Percentiles rank a stretch among this genome's conserved stretches.
These are phyloP conservation scores for Teratosphaeria gauchensis DNA, from an alignment of 2,329 filamentous ascomycete species.

Conservation along the genomic window DNA sequence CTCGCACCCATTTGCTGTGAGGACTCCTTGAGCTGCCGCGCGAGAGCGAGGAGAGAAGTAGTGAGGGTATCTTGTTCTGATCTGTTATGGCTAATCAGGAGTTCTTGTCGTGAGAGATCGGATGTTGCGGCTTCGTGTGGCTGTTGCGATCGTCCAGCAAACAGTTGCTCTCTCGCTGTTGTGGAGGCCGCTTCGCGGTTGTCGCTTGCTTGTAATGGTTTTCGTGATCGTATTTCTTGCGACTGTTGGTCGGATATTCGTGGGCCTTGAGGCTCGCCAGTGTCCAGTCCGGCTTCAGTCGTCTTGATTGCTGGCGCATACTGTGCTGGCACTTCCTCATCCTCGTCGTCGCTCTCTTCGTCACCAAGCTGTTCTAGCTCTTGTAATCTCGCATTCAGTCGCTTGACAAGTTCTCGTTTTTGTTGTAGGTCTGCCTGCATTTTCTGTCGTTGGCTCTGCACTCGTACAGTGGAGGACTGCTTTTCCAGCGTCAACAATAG, in stretches of 20 bases:
- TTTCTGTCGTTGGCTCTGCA: constrained; percentile 49
- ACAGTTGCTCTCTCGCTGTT: constrained; percentile 29
- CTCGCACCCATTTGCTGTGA: constrained; percentile 62
- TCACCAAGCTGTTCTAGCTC: constrained; percentile 54
- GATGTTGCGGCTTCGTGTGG: constrained; percentile 2
- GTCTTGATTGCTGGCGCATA: constrained; percentile 33
- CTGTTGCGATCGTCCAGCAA: constrained; percentile 20
- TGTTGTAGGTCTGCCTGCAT: constrained; percentile 53
- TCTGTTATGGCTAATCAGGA: constrained; percentile 65
- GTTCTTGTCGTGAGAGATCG: constrained; percentile 41
- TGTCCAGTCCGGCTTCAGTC: constrained; percentile 19
- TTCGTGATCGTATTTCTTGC: constrained; percentile 15
- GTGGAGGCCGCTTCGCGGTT: constrained; percentile 21
- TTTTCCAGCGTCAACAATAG: constrained; percentile 64
- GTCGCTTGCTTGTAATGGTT: constrained; percentile 14
- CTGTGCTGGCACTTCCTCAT: constrained; percentile 30
- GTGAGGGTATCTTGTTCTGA: constrained; percentile 77
- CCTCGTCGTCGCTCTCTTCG: constrained; percentile 28
- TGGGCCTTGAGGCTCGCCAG: constrained; percentile 8
- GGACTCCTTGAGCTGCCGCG: constrained; percentile 64
- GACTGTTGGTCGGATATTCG: constrained; percentile 2
- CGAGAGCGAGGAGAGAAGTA: constrained; percentile 70
- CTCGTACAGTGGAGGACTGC: constrained; percentile 51
- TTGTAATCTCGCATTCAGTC: constrained; percentile 54
- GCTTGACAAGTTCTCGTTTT: constrained; percentile 58